Percentiles rank a stretch among this genome's conserved stretches.
These are phyloP conservation scores for Schoenoplectus tabernaemontani DNA, from an alignment of 202 grass and related monocot species.

Conservation along the genomic window DNA sequence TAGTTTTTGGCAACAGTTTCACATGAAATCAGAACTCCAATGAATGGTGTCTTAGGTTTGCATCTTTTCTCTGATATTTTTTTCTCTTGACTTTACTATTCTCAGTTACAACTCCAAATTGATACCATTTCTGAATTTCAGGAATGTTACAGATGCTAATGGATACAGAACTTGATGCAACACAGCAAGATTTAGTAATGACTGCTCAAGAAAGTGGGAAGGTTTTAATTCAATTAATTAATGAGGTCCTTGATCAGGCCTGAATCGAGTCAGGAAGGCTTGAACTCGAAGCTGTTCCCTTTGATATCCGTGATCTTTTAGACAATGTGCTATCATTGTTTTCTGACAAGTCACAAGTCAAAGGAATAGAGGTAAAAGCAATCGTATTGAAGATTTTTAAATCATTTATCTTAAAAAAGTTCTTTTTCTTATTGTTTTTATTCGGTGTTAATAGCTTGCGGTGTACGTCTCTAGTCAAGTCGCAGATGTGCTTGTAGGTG, in stretches of 20 bases:
- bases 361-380: slow-evolving; percentile 54
- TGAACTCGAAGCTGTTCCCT: slow-evolving; percentile 62
- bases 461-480: slow-evolving; percentile 64
- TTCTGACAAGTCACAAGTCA: slow-evolving; percentile 67
- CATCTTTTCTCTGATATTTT: slow-evolving; percentile 11
- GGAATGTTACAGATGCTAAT: slow-evolving; percentile 83
- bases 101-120: background rate
- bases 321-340: slow-evolving; percentile 71
- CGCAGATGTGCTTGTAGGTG: slow-evolving; percentile 53
- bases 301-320: slow-evolving; percentile 61
- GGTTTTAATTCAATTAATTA: slow-evolving; percentile 61
- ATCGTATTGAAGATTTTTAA: background rate
- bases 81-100: background rate
- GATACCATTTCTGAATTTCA: slow-evolving; percentile 7
- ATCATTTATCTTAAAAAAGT: slow-evolving; percentile 15
- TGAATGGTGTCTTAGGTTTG: slow-evolving; percentile 83
- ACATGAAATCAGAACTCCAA: slow-evolving; percentile 81
- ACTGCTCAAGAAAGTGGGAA: slow-evolving; percentile 71
- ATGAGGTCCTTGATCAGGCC: slow-evolving; percentile 79
- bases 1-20: slow-evolving; percentile 87
- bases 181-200: slow-evolving; percentile 66
- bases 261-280: slow-evolving; percentile 74
- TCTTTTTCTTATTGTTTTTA: background rate
- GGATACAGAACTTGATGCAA: slow-evolving; percentile 75
- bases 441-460: slow-evolving; percentile 39